Evolutionary conservation across 1,139 yeast genomes (phyloP).

Genomic region (Kodamaea anthophila): DNA sequence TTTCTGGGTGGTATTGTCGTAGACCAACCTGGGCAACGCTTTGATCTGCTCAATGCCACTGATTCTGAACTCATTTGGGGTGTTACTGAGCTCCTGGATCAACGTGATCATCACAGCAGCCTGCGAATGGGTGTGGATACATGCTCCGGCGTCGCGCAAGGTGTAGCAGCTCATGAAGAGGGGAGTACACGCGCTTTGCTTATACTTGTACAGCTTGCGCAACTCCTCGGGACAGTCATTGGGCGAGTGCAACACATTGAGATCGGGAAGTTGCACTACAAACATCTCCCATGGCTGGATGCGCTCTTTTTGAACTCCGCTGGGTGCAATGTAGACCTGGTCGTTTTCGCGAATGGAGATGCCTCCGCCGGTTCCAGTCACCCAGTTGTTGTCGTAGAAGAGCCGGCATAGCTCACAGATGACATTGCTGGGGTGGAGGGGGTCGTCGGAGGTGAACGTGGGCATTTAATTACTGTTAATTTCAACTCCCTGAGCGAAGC

Average conservation of each 20-base stretch:
- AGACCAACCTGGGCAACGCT: constrained; percentile 60
- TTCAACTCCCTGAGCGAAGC: too few species aligned
- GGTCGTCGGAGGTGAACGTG: constrained; percentile 36
- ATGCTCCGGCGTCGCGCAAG: constrained; percentile 77
- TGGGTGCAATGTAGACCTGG: constrained; percentile 75
- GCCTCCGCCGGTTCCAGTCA: constrained; percentile 96
- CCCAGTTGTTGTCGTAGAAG: constrained; percentile 83
- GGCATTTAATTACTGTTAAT: too few species aligned
- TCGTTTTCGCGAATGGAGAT: constrained; percentile 66
- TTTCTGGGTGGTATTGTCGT: constrained; percentile 32
- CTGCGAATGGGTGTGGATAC: constrained; percentile 93
- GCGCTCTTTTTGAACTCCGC: constrained; percentile 92
- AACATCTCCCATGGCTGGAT: constrained; percentile 80
- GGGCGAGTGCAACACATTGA: constrained; percentile 57
- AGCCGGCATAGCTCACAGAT: constrained; percentile 76
- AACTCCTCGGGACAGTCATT: constrained; percentile 35
- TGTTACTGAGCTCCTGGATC: constrained; percentile 39
- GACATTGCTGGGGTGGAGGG: constrained; percentile 75
- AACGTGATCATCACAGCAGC: constrained; percentile 78
- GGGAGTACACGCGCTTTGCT: constrained; percentile 93
- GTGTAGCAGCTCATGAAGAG: constrained; percentile 73
- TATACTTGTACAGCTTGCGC: constrained; percentile 44
- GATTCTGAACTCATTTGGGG: constrained; percentile 60
- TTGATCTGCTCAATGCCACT: constrained; percentile 87
- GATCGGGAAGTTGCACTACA: constrained; percentile 56